A percentile compares a stretch with the other conserved stretches of the same genome.
These are phyloP conservation scores for Silene latifolia DNA, from an alignment of 148 eudicot genomes.

Conservation along the genomic window DNA sequence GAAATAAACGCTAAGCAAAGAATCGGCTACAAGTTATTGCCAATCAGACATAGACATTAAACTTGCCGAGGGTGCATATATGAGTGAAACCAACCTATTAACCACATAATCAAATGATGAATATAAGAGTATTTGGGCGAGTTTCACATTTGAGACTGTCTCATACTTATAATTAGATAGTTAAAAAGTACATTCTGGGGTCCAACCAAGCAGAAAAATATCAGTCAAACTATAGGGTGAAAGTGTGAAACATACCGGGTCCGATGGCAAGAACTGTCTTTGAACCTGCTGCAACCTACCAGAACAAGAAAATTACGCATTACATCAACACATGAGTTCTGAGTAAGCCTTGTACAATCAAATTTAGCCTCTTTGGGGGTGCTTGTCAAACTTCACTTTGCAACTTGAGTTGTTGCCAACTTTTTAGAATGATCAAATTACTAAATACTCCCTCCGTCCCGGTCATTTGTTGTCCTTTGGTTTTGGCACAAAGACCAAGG, in stretches of 20 bases:
- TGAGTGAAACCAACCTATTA: neutral
- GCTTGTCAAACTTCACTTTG: too few relatives aligned
- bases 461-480: too few relatives aligned
- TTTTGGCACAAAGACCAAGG: too few relatives aligned
- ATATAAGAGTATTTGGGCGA: neutral
- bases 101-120: neutral
- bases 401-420: neutral
- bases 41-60: neutral
- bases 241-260: slow-evolving; percentile 87
- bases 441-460: too few relatives aligned
- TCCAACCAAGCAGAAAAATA: neutral
- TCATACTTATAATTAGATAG: neutral
- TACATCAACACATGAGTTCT: neutral
- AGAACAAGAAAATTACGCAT: neutral
- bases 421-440: neutral
- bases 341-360: neutral
- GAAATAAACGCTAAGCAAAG: neutral
- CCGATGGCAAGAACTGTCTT: slow-evolving; percentile 92
- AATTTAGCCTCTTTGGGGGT: neutral
- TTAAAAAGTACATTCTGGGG: neutral
- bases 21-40: neutral
- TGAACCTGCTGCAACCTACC: slow-evolving; percentile 83
- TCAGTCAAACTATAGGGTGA: neutral
- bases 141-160: neutral
- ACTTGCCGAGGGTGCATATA: neutral